These are phyloP conservation scores for Rachicladosporium sp. DNA, from an alignment of 2,329 filamentous ascomycete genomes.

Conservation along the genomic window DNA sequence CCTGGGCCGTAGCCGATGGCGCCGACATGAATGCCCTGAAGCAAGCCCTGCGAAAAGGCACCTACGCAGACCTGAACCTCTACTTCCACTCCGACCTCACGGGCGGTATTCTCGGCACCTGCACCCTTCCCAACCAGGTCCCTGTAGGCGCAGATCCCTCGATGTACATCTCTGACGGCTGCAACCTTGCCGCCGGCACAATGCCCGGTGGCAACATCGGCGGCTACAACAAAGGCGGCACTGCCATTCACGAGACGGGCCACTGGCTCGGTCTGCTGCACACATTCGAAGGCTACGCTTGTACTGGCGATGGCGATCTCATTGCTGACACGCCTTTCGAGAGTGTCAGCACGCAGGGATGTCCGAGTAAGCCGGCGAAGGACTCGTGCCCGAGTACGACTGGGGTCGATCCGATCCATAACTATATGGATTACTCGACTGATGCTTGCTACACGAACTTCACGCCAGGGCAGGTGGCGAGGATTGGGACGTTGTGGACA, in stretches of 20 bases:
- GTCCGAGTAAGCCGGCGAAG: conserved; percentile 36
- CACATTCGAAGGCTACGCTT: conserved; percentile 34
- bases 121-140: conserved; percentile 35
- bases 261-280: conserved; percentile 38
- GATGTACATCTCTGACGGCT: conserved; percentile 41
- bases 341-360: conserved; percentile 39
- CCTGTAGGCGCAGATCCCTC: conserved; percentile 18
- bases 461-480: conserved; percentile 35
- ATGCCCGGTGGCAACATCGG: conserved; percentile 40
- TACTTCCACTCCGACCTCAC: conserved; percentile 47
- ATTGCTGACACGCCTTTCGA: conserved; percentile 34
- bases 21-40: conserved; percentile 41
- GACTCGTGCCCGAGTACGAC: conserved; percentile 37
- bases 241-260: conserved; percentile 36
- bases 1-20: conserved; percentile 39
- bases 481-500: conserved; percentile 42
- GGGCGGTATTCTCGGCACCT: conserved; percentile 40
- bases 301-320: conserved; percentile 32
- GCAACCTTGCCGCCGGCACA: conserved; percentile 44
- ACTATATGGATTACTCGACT: conserved; percentile 49
- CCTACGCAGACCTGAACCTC: conserved; percentile 43
- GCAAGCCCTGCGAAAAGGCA: conserved; percentile 39
- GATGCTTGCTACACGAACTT: conserved; percentile 45
- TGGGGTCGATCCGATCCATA: conserved; percentile 41
- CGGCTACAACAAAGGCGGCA: conserved; percentile 38